Evolutionary conservation across 768 basidiomycete genomes (phyloP).

Genomic region (Mrakia hoshinonis): DNA sequence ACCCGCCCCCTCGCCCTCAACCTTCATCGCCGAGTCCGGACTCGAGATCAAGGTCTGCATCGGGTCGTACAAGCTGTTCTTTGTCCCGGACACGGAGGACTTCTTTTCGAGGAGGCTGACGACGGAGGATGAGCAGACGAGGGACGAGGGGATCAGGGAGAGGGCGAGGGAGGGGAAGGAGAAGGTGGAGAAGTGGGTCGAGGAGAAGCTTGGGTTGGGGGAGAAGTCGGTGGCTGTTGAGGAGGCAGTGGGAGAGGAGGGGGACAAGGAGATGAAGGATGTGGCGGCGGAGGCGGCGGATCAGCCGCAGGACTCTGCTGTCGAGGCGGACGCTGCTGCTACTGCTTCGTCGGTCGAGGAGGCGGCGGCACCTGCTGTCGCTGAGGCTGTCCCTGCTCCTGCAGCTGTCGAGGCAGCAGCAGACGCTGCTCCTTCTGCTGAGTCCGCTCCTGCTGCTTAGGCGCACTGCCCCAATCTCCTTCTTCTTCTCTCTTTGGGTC

Average conservation of each 20-base stretch:
- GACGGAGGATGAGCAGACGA: constrained; percentile 1
- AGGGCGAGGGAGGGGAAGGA: not conserved
- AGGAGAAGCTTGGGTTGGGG: constrained; percentile 12
- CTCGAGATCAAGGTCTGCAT: constrained; percentile 80
- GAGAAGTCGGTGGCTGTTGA: not conserved
- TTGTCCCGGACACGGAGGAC: constrained; percentile 51
- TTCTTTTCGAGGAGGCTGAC: constrained; percentile 27
- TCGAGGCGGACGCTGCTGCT: not conserved
- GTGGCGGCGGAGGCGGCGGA: not conserved
- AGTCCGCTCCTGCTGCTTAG: not conserved
- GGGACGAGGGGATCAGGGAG: not conserved
- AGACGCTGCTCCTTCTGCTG: not conserved
- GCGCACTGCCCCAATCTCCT: not conserved
- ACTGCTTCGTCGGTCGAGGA: not conserved
- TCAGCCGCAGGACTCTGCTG: not conserved
- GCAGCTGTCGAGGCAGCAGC: not conserved
- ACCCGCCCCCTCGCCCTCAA: constrained; percentile 5
- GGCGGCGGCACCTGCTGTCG: not conserved
- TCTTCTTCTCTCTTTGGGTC: not conserved
- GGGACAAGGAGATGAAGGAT: not conserved
- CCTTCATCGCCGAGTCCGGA: constrained; percentile 43
- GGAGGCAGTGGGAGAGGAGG: not conserved
- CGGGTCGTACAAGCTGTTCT: constrained; percentile 62
- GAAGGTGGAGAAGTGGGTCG: constrained; percentile 24
- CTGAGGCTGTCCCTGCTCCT: not conserved